Conservation (phyloP, 257 asterid species). For the Solanum sejunctum region DNA sequence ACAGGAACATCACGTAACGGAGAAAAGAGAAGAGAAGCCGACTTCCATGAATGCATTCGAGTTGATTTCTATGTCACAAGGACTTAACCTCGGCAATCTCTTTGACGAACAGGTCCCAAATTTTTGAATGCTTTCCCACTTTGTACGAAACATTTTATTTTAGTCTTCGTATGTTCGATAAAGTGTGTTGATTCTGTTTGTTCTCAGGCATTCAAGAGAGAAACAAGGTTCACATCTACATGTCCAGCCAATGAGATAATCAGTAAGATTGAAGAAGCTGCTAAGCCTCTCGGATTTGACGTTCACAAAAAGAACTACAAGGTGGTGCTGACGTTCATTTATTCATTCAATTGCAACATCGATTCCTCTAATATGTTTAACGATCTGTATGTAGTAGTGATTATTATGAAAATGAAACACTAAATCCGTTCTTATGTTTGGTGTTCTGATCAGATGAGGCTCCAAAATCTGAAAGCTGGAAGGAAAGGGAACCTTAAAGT, state of each 20-base stretch:
- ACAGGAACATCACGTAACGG: conserved; percentile 75
- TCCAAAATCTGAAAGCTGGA: conserved; percentile 77
- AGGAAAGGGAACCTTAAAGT: conserved; percentile 85
- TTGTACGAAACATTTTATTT: neutral
- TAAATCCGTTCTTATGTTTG: neutral
- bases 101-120: conserved; percentile 58
- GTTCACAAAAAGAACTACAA: conserved; percentile 84
- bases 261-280: conserved; percentile 75
- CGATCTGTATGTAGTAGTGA: neutral
- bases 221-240: conserved; percentile 80
- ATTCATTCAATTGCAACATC: neutral
- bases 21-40: conserved; percentile 67
- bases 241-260: conserved; percentile 71
- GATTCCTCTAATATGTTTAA: neutral
- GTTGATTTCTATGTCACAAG: conserved; percentile 88
- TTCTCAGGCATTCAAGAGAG: conserved; percentile 72
- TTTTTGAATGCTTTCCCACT: neutral
- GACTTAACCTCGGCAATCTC: conserved; percentile 82
- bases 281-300: conserved; percentile 81
- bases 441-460: conserved; percentile 56
- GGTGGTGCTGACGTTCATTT: conserved; percentile 22
- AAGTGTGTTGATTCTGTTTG: conserved; percentile 28
- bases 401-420: neutral
- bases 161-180: neutral
- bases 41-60: conserved; percentile 90